Evolutionary conservation across 2,329 filamentous ascomycete species (phyloP).

Genomic region (Clonostachys rosea): DNA sequence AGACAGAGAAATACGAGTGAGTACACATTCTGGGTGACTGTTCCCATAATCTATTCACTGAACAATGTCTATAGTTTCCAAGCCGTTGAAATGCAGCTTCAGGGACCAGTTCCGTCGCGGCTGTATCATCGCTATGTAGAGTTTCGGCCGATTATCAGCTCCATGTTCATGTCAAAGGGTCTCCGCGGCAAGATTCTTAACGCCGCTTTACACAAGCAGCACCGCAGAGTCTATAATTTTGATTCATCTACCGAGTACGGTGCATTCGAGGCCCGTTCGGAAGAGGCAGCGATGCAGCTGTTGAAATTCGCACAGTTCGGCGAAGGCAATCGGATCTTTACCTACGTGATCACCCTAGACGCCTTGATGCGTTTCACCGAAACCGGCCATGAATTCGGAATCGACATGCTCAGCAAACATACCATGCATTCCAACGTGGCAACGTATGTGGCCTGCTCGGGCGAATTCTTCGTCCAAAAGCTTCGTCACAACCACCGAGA

Average conservation of each 20-base stretch:
- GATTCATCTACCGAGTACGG: slow-evolving; percentile 72
- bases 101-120: slow-evolving; percentile 72
- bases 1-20: slow-evolving; percentile 72
- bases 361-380: slow-evolving; percentile 87
- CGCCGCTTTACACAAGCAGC: slow-evolving; percentile 85
- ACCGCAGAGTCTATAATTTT: slow-evolving; percentile 84
- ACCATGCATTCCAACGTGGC: slow-evolving; percentile 95
- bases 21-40: slow-evolving; percentile 16
- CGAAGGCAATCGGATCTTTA: slow-evolving; percentile 81
- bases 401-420: slow-evolving; percentile 90
- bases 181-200: slow-evolving; percentile 77
- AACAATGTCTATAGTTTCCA: slow-evolving; percentile 62
- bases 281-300: slow-evolving; percentile 73
- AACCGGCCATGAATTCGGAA: slow-evolving; percentile 91
- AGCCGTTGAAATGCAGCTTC: slow-evolving; percentile 84
- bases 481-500: slow-evolving; percentile 37
- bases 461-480: slow-evolving; percentile 86
- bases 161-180: slow-evolving; percentile 79
- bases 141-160: slow-evolving; percentile 83
- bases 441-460: slow-evolving; percentile 86
- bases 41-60: neutral
- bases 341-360: slow-evolving; percentile 87
- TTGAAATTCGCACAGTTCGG: slow-evolving; percentile 84
- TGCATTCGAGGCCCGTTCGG: slow-evolving; percentile 58
- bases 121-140: slow-evolving; percentile 93